Base-by-base conservation (phyloP, 768 basidiomycete species). In the Crassisporium funariophilum region DNA sequence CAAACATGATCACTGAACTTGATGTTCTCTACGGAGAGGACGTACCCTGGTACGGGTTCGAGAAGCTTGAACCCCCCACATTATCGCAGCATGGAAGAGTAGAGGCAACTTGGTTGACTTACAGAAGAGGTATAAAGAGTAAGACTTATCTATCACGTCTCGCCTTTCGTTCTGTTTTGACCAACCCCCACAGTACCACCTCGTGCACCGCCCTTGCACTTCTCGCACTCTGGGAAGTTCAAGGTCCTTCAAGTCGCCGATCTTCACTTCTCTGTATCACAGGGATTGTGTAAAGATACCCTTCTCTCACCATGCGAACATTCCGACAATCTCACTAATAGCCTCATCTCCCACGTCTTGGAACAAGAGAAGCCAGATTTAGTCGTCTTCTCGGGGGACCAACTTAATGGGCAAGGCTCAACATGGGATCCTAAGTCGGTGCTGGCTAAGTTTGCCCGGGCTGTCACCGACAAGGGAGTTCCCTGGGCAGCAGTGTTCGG, bases 401-500 rank as follows among this genome's bases (percentile, higher is more conserved):
- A 95, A 65, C 76, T 97, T 19, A 97, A 95, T 54, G 95, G 94
- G 0, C 94, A 98, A 65, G 79, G 80, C 7, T 88, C 90, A 0
- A 82, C 87, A 0, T 98, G 94, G 89, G 93, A 97, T 52, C 75
- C 91, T 1, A 83, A 84, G 57, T 88, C 87, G 3, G 87, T 95
- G 3, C 70, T 98, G 5, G 86, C 94, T 11, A 98, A 98, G 67
- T 95, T 95, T 58, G 83, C 91, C 0, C 74, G 72, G 22, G 81
- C 83, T 0, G 90, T 89, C 4, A 86, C 86, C 11, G 81, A 84
- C 10, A 78, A 84, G 37, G 67, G 76, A 16, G 86, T 95, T 27
- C 89, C 95, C 0, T 99, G 95, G 95, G 82, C 91, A 3, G 87
- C 84, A 0, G 78, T 98, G 2, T 95, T 98, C 64, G 95, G 95